Evolutionary conservation across 192 early-diverging fungal genomes (phyloP).

Genomic region (Hyaloraphidium curvatum): DNA sequence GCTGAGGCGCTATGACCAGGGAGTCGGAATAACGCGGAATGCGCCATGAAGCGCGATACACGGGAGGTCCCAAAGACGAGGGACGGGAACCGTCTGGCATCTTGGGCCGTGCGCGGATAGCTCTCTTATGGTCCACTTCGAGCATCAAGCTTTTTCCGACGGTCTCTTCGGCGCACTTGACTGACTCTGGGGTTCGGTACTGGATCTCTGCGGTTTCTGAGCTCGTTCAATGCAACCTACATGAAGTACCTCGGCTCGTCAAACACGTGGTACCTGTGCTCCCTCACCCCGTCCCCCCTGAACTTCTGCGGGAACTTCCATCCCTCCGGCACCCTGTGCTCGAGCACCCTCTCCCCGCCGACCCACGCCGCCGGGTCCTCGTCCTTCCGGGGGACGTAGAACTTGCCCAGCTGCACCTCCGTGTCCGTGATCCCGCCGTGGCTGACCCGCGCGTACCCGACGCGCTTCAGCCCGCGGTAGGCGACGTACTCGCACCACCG

Average conservation of each 20-base stretch:
- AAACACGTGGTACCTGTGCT: constrained; percentile 61
- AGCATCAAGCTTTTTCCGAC: no score
- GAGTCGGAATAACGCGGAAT: no score
- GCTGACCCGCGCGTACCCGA: constrained; percentile 52
- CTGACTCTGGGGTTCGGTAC: no score
- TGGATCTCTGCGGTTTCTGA: no score
- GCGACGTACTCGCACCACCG: constrained; percentile 73
- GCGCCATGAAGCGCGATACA: no score
- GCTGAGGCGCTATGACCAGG: no score
- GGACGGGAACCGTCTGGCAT: no score
- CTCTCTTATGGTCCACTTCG: no score
- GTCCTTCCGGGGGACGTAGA: constrained; percentile 16
- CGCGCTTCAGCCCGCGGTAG: constrained; percentile 51
- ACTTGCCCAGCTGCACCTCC: constrained; percentile 65
- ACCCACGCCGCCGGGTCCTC: constrained; percentile 22
- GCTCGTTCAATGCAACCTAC: no score
- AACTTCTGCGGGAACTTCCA: constrained; percentile 48
- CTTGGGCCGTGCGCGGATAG: no score
- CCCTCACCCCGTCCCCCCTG: constrained; percentile 43
- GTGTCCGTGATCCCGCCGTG: constrained; percentile 68
- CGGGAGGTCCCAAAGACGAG: no score
- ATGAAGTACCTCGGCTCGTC: constrained; percentile 59
- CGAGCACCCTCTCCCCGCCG: constrained; percentile 33
- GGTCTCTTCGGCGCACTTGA: no score
- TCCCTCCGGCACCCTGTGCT: constrained; percentile 25